These are phyloP conservation scores for Solanum chaucha DNA, from an alignment of 257 asterid genomes.

Conservation along the genomic window DNA sequence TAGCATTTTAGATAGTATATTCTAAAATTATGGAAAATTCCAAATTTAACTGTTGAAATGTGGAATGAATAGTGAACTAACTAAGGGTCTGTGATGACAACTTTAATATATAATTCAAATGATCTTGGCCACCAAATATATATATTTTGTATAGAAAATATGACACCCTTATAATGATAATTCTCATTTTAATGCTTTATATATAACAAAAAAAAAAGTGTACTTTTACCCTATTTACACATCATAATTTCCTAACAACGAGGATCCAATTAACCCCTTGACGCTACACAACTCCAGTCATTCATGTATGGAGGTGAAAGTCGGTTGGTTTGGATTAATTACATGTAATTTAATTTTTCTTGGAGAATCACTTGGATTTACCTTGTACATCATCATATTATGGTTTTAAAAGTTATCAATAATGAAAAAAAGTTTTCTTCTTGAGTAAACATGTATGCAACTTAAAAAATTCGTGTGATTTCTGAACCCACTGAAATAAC, in stretches of 20 bases:
- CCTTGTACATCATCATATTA: neutral
- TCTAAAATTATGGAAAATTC: neutral
- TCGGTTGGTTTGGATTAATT: neutral
- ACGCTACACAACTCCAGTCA: too few species aligned
- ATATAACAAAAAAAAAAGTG: too few species aligned
- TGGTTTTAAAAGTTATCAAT: neutral
- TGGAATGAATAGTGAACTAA: neutral
- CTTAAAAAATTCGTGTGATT: neutral
- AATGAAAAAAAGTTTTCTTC: neutral
- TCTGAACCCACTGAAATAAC: neutral
- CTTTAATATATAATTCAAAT: too few species aligned
- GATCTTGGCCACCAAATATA: neutral
- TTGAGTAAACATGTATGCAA: neutral
- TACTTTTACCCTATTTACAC: neutral
- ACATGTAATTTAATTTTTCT: neutral
- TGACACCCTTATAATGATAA: neutral
- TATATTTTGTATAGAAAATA: too few species aligned
- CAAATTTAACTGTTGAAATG: neutral
- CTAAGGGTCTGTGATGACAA: neutral
- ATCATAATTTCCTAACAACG: too few species aligned
- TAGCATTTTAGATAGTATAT: neutral
- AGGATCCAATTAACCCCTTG: neutral
- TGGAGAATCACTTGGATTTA: neutral
- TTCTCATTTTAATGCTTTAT: neutral
- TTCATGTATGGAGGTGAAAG: accelerated